Evolutionary conservation across 2,329 filamentous ascomycete genomes (phyloP), one percentile per base, ranked within the genome.

Genomic region (Dothistroma pini): DNA sequence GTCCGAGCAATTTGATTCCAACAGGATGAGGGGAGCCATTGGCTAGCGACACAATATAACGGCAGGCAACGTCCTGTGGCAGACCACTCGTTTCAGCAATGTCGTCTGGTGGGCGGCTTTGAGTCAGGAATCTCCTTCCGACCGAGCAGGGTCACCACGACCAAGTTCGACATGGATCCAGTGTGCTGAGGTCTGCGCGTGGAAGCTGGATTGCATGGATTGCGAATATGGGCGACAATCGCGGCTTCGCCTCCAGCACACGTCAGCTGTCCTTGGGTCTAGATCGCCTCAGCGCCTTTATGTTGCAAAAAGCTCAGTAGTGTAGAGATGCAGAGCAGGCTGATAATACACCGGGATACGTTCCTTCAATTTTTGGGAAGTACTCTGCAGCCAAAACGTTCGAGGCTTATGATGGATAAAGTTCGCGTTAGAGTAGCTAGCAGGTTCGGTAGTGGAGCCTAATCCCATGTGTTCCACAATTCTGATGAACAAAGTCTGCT

Each of bases 191-290:
- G 38, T 38, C 9, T 54, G 52, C 52, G 31, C 52, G 22, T 11
- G 34, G 32, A 10, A 34, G 32, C 12, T 51, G 41, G 16, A n/a
- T 44, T 14, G 61, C 55, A 63, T 55, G 41, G 16, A n/a, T 44
- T n/a, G 61, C 55, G 60, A 60, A 38, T 44, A 50, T 60, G 50
- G 56, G 47, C 62, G 59, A 55, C 53, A 53, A 64, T 59, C 62
- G 50, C 53, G 52, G 54, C 56, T 50, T 61, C 59, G 57, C 52
- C 48, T 56, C 52, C 34, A 31, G 44, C 49, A 53, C 50, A 64
- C 59, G 57, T 64, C 62, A 64, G 59, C 57, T 62, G 50, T 57
- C 16, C 35, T 32, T 2, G 12, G 29, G 52, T 38, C 53, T 35
- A 41, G 32, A 51, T 48, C 16, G 57, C 52, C 16, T 21, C 48